A percentile compares a stretch with the other conserved stretches of the same genome.
These are phyloP conservation scores for Microcyclosporella mali DNA, from an alignment of 2,329 filamentous ascomycete species.

Conservation along the genomic window DNA sequence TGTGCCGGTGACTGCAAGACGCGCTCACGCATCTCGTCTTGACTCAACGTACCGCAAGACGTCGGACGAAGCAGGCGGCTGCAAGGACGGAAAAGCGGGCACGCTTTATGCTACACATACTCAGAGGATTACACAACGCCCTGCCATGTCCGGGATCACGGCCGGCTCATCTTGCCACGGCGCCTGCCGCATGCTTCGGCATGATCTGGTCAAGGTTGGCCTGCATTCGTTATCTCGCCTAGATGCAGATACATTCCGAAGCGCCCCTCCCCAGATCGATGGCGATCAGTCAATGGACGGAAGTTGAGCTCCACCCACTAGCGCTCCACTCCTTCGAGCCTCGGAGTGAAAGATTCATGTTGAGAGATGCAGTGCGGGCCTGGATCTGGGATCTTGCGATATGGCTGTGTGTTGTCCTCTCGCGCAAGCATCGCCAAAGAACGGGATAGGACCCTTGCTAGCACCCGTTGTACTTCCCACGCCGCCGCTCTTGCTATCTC, in stretches of 20 bases:
- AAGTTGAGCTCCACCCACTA: slow-evolving; percentile 2
- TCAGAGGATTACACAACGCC: slow-evolving; percentile 7
- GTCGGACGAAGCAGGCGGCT: too few species aligned
- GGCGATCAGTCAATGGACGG: slow-evolving; percentile 10
- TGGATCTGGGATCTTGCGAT: slow-evolving; percentile 3
- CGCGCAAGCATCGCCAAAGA: neutral
- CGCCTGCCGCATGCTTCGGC: slow-evolving; percentile 2
- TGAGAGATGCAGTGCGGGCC: neutral
- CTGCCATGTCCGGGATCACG: too few species aligned
- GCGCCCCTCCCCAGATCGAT: slow-evolving; percentile 14
- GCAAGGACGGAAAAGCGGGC: too few species aligned
- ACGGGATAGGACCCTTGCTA: slow-evolving; percentile 2
- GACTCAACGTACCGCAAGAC: too few species aligned
- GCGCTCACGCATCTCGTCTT: too few species aligned
- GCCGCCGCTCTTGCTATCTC: neutral
- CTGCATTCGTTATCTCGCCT: slow-evolving; percentile 10
- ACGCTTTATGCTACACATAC: neutral
- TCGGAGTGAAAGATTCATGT: neutral
- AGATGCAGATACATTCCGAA: slow-evolving; percentile 14
- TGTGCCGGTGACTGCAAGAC: too few species aligned
- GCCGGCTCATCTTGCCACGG: slow-evolving; percentile 12
- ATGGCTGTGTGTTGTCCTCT: slow-evolving; percentile 2
- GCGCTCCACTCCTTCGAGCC: slow-evolving; percentile 2
- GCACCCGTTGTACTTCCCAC: slow-evolving; percentile 1
- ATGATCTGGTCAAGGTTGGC: neutral